These are phyloP conservation scores for Beta macrorhiza DNA, from an alignment of 179 eudicot species.

Conservation along the genomic window DNA sequence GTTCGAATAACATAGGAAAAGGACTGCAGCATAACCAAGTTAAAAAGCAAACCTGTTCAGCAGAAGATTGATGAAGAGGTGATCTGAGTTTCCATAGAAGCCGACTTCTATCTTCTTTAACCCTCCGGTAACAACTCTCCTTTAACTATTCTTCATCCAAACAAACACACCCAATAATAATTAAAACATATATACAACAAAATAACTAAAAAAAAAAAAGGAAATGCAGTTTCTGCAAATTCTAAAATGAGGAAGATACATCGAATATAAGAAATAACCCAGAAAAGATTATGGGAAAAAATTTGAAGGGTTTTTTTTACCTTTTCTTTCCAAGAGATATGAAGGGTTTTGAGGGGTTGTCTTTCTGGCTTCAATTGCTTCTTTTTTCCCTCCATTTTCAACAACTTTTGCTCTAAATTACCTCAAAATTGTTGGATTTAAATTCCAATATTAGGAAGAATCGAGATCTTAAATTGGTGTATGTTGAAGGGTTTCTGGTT, in stretches of 20 bases:
- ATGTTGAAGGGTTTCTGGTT: neutral
- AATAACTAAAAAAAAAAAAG: neutral
- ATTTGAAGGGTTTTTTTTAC: conserved; percentile 21
- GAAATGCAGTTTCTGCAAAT: neutral
- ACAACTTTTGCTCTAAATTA: neutral
- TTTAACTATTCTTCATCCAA: conserved; percentile 52
- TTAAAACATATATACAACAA: neutral
- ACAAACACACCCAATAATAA: neutral
- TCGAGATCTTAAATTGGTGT: neutral
- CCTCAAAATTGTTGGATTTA: neutral
- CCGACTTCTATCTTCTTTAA: conserved; percentile 61
- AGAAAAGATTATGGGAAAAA: neutral
- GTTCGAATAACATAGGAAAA: neutral
- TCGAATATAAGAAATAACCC: neutral
- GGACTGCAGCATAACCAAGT: neutral
- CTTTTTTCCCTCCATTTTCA: conserved; percentile 33
- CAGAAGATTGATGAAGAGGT: conserved; percentile 32
- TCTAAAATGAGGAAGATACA: neutral
- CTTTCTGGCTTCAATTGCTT: conserved; percentile 28
- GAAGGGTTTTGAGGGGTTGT: conserved; percentile 48
- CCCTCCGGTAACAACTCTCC: conserved; percentile 73
- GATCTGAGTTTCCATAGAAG: conserved; percentile 74
- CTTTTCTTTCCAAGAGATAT: conserved; percentile 58
- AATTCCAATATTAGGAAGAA: neutral
- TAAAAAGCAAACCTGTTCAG: conserved; percentile 45